Base-by-base conservation (phyloP, 1,284 basidiomycete genomes). In the Amylostereum chailletii region DNA sequence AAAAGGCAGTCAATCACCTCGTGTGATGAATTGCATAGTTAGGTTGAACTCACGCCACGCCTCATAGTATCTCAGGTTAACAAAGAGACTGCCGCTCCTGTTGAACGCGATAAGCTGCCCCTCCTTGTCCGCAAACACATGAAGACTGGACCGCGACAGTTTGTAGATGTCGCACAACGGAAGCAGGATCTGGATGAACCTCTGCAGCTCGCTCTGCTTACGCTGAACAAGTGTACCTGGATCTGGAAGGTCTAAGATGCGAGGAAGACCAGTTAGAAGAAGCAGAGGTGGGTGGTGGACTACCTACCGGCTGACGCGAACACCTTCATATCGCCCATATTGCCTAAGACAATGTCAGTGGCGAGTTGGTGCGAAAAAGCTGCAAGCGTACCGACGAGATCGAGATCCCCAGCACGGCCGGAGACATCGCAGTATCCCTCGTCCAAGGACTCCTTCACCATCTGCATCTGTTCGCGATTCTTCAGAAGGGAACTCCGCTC, bases 41-140 rank as follows among this genome's bases (percentile, higher is more conserved):
- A 42, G 19, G 27, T 26, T 46, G 27, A 45, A 77, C 86, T 70
- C 61, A 90, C 88, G 93, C 93, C 92, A 94, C 51, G 85, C 81
- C 60, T 88, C 76, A 56, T 83, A 95, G 63, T 86, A 96, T 37
- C 91, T 75, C 30, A 94, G 69, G 62, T 97, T 98, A 56, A 97
- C 71, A 69, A 93, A 98, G 32, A 99, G 75, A 51, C 86, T 86
- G 2, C 91, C 93, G 47, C 82, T 84, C 32, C 92, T 75, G 65
- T 98, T 99, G 74, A 98, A 98, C 0, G 94, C 95, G 53, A 98
- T 96, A 19, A 87, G 70, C 1, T 83, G 86, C 1, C 94, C 94
- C 4, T 72, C 69, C 7, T 75, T 62, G 61, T 99, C 94, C 65
- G 84, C 87, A 64, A 97, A 98, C 2, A 99, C 77, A 59, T 94